A percentile compares a stretch with the other conserved stretches of the same genome.
phyloP scores from a whole-genome alignment of 805 yeast species.

The Kazachstania kunashirensis region DNA sequence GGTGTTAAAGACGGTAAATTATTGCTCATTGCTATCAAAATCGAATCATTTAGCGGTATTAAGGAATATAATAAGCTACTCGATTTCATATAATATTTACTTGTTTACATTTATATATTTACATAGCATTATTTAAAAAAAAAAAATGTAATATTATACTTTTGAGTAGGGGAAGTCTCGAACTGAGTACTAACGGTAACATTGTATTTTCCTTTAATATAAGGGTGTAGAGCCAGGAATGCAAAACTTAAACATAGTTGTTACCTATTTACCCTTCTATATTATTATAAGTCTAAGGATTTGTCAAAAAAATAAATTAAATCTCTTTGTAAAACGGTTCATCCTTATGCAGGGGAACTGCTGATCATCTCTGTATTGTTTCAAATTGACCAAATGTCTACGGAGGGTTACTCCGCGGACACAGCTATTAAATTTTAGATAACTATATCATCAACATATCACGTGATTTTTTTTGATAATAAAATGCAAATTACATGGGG shows the following conservation, averaged over 20 bases:
- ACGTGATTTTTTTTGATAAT: too few species aligned
- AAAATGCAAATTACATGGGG: too few species aligned
- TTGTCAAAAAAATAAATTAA: constrained; percentile 62
- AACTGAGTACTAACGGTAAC: too few species aligned
- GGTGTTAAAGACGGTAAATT: constrained; percentile 13
- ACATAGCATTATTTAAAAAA: not conserved
- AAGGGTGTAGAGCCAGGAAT: too few species aligned
- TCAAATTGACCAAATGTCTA: constrained; percentile 99
- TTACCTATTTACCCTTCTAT: too few species aligned
- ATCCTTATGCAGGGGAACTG: constrained; percentile 99
- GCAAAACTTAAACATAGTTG: too few species aligned
- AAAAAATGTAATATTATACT: not conserved
- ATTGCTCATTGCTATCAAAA: constrained; percentile 17
- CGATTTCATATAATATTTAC: constrained; percentile 9
- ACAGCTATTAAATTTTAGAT: not conserved
- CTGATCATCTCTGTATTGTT: constrained; percentile 99
- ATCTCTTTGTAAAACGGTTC: constrained; percentile 99
- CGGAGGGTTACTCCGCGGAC: constrained; percentile 28
- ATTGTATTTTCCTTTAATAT: too few species aligned
- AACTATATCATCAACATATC: too few species aligned
- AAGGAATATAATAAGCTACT: constrained; percentile 16
- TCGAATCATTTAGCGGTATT: constrained; percentile 14
- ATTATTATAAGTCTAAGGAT: too few species aligned
- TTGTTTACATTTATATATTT: not conserved
- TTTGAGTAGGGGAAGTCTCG: too few species aligned